Percentiles rank a stretch among this genome's conserved stretches.
phyloP scores from a whole-genome alignment of 441 rosid species.

The Kokia cookei region DNA sequence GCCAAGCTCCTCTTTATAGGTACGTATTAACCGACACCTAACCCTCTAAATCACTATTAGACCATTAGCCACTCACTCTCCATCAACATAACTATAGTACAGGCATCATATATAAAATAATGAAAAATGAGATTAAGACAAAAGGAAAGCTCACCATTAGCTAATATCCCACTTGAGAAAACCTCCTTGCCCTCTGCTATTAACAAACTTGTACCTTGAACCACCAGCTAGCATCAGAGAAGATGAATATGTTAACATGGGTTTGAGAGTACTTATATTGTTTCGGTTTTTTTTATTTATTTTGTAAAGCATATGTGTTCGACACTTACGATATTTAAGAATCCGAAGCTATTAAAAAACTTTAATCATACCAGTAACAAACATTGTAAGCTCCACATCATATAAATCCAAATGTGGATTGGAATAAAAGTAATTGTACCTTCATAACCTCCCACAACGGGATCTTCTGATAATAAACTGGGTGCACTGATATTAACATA shows the following conservation, averaged over 20 bases:
- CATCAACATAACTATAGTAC: too few species aligned
- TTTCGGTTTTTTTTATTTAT: background rate
- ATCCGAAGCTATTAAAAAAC: background rate
- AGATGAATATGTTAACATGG: background rate
- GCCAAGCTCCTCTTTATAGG: too few species aligned
- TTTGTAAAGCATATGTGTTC: background rate
- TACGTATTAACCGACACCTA: too few species aligned
- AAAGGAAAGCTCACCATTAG: background rate
- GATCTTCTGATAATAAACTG: conserved; percentile 8
- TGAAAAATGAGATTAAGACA: background rate
- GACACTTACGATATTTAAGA: background rate
- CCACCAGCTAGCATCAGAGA: conserved; percentile 8
- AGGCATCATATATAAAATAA: background rate
- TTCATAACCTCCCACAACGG: conserved; percentile 17
- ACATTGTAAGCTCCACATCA: too few species aligned
- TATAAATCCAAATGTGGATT: background rate
- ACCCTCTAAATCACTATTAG: background rate
- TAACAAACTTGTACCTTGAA: conserved; percentile 5
- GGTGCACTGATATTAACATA: conserved; percentile 10
- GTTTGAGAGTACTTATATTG: background rate
- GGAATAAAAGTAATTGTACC: background rate
- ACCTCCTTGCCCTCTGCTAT: conserved; percentile 17
- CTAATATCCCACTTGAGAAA: conserved; percentile 11
- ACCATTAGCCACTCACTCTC: too few species aligned
- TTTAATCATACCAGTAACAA: background rate